Percentiles rank a stretch among this genome's conserved stretches.
Evolutionary conservation across 192 early-diverging fungal genomes (phyloP).

Genomic region (Geosiphon pyriformis): DNA sequence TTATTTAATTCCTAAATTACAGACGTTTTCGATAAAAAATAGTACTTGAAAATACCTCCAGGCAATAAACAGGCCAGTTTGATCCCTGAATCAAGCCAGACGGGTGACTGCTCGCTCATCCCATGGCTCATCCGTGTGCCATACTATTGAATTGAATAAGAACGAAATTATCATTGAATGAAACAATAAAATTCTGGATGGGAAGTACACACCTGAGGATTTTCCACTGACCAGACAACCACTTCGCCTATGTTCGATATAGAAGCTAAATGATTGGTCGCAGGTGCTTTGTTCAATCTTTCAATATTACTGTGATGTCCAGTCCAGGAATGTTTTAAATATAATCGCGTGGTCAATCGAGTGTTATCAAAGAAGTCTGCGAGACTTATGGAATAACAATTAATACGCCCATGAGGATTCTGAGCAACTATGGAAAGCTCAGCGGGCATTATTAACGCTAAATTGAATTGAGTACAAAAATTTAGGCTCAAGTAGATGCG

Average conservation of each 20-base stretch:
- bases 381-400: slow-evolving; percentile 65
- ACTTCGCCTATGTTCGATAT: slow-evolving; percentile 47
- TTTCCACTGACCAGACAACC: slow-evolving; percentile 46
- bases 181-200: neutral
- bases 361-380: slow-evolving; percentile 70
- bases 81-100: neutral
- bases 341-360: slow-evolving; percentile 50
- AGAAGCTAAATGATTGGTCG: slow-evolving; percentile 40
- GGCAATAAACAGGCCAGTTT: slow-evolving; percentile 12
- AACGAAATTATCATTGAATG: neutral
- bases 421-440: slow-evolving; percentile 60
- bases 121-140: neutral
- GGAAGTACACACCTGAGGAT: slow-evolving; percentile 42
- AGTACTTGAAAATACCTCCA: neutral
- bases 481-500: no score
- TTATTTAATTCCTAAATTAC: no score
- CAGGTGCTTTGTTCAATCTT: slow-evolving; percentile 39
- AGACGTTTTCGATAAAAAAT: neutral
- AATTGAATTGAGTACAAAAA: no score
- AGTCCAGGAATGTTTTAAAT: slow-evolving; percentile 58
- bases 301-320: slow-evolving; percentile 53
- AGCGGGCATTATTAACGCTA: slow-evolving; percentile 41
- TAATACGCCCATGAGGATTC: slow-evolving; percentile 54
- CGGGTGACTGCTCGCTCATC: slow-evolving; percentile 4
- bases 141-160: slow-evolving; percentile 1